Base-by-base conservation (phyloP, 2,329 filamentous ascomycete genomes). In the Domatiomyces catenatus region DNA sequence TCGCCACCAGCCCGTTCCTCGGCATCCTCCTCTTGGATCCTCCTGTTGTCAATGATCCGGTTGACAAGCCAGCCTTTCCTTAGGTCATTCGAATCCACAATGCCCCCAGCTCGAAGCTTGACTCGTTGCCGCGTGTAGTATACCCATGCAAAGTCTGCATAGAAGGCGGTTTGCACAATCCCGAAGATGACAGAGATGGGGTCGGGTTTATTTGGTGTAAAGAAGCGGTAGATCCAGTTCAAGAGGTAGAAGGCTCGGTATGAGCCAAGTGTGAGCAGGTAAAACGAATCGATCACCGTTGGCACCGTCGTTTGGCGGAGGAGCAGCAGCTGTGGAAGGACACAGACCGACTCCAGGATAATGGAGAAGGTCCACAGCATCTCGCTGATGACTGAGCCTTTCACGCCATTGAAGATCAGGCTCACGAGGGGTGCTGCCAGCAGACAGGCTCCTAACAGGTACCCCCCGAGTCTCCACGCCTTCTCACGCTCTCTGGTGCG, bases 231-330 rank as follows among this genome's bases (percentile, higher is more conserved):
- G 59, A 95, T 82, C 90, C 90, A 96, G 66, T 94, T 95, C 46
- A 94, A 67, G 54, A 94, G 82, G 69, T 96, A 95, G 54, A 95
- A 78, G 47, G 75, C 85, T 51, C 90, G 85, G 69, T 95, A 96
- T 10, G 83, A 83, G 36, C 89, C 90, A 1, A 95, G 77, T 0
- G 87, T 81, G 47, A 92, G 73, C 50, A 96, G 84, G 67, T 96
- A 96, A 70, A 85, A 94, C n/a, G 86, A 94, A 66, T 94, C 86
- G 68, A 96, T 89, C 46, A 95, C 90, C 47, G 90, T 96, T 0
- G 90, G 90, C 0, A 95, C 87, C 22, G 82, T 88, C n/a, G 90
- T 95, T 67, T 95, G 88, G 53, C 90, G 85, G 12, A 96, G 79
- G 44, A 95, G 81, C 5, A 95, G 77, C 1, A 96, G 81, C 66